phyloP scores from a whole-genome alignment of 2,329 filamentous ascomycete species.

The Fusarium subtropicale region DNA sequence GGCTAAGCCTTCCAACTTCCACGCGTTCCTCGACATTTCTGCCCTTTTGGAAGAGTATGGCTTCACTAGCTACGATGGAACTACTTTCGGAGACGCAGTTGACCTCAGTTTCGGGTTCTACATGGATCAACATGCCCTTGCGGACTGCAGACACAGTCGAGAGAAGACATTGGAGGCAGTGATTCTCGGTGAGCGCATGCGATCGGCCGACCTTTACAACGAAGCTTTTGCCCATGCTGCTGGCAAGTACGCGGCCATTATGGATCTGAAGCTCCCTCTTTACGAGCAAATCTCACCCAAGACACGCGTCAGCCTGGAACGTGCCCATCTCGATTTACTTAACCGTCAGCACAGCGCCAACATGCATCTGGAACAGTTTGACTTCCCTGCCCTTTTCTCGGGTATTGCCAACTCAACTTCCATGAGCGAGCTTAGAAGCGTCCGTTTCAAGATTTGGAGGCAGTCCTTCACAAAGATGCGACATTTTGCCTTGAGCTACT shows the following conservation, averaged over 20 bases:
- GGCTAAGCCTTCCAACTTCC: conserved; percentile 63
- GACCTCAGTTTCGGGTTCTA: conserved; percentile 78
- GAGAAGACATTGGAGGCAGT: conserved; percentile 92
- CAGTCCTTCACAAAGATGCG: conserved; percentile 79
- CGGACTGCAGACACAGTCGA: conserved; percentile 82
- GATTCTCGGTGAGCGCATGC: conserved; percentile 89
- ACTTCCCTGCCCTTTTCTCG: conserved; percentile 89
- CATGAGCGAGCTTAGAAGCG: conserved; percentile 77
- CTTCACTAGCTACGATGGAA: conserved; percentile 67
- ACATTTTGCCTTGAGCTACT: conserved; percentile 76
- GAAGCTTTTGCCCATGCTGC: conserved; percentile 93
- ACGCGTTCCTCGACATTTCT: conserved; percentile 66
- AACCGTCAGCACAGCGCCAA: conserved; percentile 78
- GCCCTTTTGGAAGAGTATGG: conserved; percentile 66
- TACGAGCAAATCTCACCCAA: conserved; percentile 75
- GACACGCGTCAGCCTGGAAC: conserved; percentile 83
- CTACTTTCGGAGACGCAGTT: conserved; percentile 69
- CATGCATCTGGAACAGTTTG: conserved; percentile 83
- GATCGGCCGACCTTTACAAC: conserved; percentile 83
- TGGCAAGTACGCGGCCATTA: conserved; percentile 83
- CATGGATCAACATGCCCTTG: conserved; percentile 79
- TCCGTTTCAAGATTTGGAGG: conserved; percentile 89
- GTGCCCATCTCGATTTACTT: conserved; percentile 82
- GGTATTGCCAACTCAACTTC: conserved; percentile 89
- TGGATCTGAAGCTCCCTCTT: conserved; percentile 73